Percentiles rank a stretch among this genome's conserved stretches.
Conservation (phyloP, 2,329 filamentous ascomycete genomes). For the Trichoderma sp. region DNA sequence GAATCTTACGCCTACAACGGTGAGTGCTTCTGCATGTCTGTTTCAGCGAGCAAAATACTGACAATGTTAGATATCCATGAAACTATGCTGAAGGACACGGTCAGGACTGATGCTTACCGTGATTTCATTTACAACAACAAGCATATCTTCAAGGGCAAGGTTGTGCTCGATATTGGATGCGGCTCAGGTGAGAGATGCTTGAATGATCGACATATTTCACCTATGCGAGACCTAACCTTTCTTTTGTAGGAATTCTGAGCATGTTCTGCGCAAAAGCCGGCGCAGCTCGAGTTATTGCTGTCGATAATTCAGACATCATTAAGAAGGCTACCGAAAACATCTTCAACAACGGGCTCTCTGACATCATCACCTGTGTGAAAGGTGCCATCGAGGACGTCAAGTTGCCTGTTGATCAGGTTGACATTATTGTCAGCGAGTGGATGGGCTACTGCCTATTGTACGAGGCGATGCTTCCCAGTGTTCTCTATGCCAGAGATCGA, state of each 20-base stretch:
- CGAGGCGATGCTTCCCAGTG: constrained; percentile 93
- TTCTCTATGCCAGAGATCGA: constrained; percentile 81
- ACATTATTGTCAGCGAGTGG: constrained; percentile 96
- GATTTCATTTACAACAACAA: constrained; percentile 96
- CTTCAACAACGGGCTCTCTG: constrained; percentile 71
- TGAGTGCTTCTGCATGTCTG: constrained; percentile 32
- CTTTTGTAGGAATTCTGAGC: constrained; percentile 67
- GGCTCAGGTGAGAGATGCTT: constrained; percentile 53
- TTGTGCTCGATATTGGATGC: constrained; percentile 87
- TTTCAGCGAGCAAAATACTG: not conserved
- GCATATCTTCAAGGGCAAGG: constrained; percentile 78
- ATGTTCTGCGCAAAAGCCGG: constrained; percentile 94
- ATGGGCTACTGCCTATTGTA: constrained; percentile 95
- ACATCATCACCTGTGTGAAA: constrained; percentile 72
- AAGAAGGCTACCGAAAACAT: constrained; percentile 82
- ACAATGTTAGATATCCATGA: constrained; percentile 73
- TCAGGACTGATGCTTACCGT: constrained; percentile 87
- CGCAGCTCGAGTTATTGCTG: constrained; percentile 79
- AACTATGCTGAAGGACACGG: constrained; percentile 87
- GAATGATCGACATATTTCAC: not conserved
- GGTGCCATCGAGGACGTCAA: constrained; percentile 86
- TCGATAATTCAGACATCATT: constrained; percentile 90
- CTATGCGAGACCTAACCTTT: not conserved
- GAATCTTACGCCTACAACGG: constrained; percentile 62
- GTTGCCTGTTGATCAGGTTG: constrained; percentile 74